Conservation (phyloP, 768 basidiomycete genomes). For the Gelatoporia subvermispora region DNA sequence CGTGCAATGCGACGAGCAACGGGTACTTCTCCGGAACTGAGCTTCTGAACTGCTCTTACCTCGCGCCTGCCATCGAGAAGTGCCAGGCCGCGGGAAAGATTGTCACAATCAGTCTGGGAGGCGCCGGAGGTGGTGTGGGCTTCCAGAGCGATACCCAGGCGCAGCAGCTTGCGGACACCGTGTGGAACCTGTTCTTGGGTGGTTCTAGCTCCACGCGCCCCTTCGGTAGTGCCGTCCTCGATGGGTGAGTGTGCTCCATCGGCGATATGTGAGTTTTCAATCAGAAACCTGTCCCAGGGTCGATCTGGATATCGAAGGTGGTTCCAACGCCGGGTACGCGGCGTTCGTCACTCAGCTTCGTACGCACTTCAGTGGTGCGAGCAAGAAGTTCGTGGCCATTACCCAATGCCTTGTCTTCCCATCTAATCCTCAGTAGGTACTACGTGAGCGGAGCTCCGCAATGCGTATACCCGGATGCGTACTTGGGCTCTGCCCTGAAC, state of each 20-base stretch:
- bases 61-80: constrained; percentile 38
- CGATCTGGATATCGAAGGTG: constrained; percentile 36
- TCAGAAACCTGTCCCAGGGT: constrained; percentile 18
- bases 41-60: constrained; percentile 34
- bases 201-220: constrained; percentile 38
- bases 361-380: constrained; percentile 27
- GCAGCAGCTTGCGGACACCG: constrained; percentile 28
- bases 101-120: constrained; percentile 42
- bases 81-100: constrained; percentile 44
- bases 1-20: constrained; percentile 36
- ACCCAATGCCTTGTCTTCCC: background rate
- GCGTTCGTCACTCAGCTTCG: constrained; percentile 33
- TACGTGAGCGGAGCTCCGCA: constrained; percentile 35
- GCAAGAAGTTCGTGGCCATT: constrained; percentile 27
- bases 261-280: background rate
- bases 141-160: constrained; percentile 35
- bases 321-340: constrained; percentile 27
- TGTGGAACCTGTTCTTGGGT: constrained; percentile 47
- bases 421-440: constrained; percentile 19
- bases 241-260: constrained; percentile 29
- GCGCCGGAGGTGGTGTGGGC: constrained; percentile 35
- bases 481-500: constrained; percentile 30
- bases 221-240: constrained; percentile 41
- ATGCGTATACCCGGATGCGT: constrained; percentile 35
- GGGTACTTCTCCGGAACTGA: constrained; percentile 37